A percentile compares a stretch with the other conserved stretches of the same genome.
phyloP scores from a whole-genome alignment of 2,329 filamentous ascomycete species.

The Fusarium virguliforme region DNA sequence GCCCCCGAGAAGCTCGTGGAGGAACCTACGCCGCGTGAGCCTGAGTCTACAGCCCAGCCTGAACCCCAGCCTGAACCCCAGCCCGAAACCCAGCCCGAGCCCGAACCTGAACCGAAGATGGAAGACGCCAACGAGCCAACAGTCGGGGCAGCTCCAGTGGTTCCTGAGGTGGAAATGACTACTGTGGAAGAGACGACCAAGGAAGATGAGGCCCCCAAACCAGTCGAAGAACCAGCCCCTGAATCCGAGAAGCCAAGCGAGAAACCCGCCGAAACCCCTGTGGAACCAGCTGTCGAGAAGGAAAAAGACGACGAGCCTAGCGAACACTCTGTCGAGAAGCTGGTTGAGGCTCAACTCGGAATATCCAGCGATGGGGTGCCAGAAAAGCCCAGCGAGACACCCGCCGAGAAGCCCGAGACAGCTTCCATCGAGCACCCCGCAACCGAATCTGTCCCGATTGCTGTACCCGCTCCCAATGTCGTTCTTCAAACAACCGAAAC shows the following conservation, averaged over 20 bases:
- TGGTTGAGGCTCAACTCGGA: constrained; percentile 3
- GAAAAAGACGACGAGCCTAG: neutral
- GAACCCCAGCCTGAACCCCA: constrained; percentile 22
- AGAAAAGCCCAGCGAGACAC: constrained; percentile 13
- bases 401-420: constrained; percentile 15
- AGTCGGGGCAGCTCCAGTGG: constrained; percentile 17
- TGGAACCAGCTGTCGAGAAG: neutral
- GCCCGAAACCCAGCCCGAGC: neutral
- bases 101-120: constrained; percentile 55
- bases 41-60: constrained; percentile 41
- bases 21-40: constrained; percentile 21
- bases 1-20: constrained; percentile 3
- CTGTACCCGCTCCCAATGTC: constrained; percentile 29
- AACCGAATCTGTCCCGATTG: constrained; percentile 12
- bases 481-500: constrained; percentile 52
- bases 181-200: constrained; percentile 18
- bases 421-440: constrained; percentile 4
- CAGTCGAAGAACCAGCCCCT: constrained; percentile 8
- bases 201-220: constrained; percentile 17
- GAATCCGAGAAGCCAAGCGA: constrained; percentile 25
- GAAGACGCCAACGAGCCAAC: constrained; percentile 58
- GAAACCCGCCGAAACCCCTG: neutral
- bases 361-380: constrained; percentile 11
- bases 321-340: constrained; percentile 5
- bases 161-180: constrained; percentile 25